phyloP scores from a whole-genome alignment of 2,329 filamentous ascomycete genomes.

The Talaromyces atroroseus region DNA sequence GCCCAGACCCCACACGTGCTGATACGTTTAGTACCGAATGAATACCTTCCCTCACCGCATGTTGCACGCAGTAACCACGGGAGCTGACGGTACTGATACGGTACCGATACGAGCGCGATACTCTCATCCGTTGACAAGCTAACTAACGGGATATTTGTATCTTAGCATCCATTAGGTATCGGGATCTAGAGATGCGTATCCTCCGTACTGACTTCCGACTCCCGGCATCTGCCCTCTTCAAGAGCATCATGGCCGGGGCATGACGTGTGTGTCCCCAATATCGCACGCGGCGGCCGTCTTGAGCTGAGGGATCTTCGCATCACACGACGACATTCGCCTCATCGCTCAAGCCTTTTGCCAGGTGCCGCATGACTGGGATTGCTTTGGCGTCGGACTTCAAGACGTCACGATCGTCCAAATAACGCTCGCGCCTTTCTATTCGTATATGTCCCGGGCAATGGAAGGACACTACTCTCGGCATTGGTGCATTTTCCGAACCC shows the following conservation, averaged over 20 bases:
- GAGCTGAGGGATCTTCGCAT: background rate
- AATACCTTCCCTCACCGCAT: background rate
- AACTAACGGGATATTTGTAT: too few relatives aligned
- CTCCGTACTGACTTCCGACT: background rate
- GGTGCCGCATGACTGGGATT: slow-evolving; percentile 1
- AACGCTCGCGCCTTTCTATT: too few relatives aligned
- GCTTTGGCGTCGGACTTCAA: background rate
- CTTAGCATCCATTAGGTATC: too few relatives aligned
- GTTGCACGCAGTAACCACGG: background rate
- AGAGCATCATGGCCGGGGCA: background rate
- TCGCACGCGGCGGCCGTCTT: background rate
- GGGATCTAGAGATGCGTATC: too few relatives aligned
- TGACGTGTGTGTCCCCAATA: background rate
- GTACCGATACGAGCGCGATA: background rate
- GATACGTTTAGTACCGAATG: background rate
- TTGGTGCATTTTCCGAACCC: too few relatives aligned
- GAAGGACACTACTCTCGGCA: too few relatives aligned
- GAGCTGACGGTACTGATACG: background rate
- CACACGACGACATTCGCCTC: slow-evolving; percentile 3
- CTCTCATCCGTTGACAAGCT: too few relatives aligned
- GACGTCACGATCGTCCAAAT: background rate
- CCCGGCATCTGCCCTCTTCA: background rate
- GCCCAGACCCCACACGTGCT: background rate
- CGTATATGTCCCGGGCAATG: background rate
- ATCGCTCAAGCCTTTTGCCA: background rate